Evolutionary conservation across 805 yeast genomes (phyloP).

Genomic region (Myxozyma sirexii): DNA sequence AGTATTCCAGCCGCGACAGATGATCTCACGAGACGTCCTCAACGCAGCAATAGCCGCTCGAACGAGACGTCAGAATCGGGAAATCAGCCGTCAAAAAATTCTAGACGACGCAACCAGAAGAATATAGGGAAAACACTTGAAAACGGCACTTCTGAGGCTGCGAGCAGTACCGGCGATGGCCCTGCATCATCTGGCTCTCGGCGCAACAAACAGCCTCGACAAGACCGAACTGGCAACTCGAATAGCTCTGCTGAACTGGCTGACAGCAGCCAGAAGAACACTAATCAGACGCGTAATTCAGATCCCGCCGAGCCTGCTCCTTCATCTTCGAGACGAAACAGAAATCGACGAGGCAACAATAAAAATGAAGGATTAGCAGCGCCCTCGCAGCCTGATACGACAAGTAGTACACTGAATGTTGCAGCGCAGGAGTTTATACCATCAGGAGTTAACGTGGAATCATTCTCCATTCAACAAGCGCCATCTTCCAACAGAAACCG

Average conservation of each 20-base stretch:
- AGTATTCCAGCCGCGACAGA: not conserved
- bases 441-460: not conserved
- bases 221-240: not conserved
- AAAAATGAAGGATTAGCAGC: not conserved
- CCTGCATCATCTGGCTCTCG: not conserved
- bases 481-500: slow-evolving; percentile 1
- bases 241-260: not conserved
- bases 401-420: not conserved
- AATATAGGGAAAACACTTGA: not conserved
- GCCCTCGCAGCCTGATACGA: not conserved
- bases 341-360: slow-evolving; percentile 5
- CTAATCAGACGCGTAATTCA: not conserved
- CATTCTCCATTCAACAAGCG: not conserved
- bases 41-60: not conserved
- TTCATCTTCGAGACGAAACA: not conserved
- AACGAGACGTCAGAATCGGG: not conserved
- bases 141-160: not conserved
- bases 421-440: slow-evolving; percentile 8
- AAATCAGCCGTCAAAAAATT: not conserved
- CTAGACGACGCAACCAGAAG: slow-evolving; percentile 8
- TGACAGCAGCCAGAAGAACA: not conserved
- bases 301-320: not conserved
- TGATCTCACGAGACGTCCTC: not conserved
- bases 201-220: not conserved
- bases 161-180: not conserved